A percentile compares a stretch with the other conserved stretches of the same genome.
Conservation (phyloP, 169 alveolate species). For the Plasmodium reichenowi region DNA sequence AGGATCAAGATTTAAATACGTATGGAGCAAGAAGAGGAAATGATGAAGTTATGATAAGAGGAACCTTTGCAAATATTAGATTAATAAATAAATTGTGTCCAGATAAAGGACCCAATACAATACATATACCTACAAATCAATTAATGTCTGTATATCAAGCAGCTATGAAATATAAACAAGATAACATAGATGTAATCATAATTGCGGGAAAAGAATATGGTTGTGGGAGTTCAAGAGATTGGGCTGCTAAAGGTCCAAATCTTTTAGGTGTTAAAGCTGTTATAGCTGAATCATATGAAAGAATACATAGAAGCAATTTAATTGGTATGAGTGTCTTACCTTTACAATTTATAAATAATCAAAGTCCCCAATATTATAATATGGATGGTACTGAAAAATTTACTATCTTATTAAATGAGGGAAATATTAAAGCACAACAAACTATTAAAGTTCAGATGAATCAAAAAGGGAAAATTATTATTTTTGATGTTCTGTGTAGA, state of each 20-base stretch:
- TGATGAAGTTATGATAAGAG: slow-evolving; percentile 97
- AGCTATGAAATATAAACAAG: slow-evolving; percentile 86
- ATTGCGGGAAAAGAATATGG: slow-evolving; percentile 97
- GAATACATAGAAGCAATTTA: slow-evolving; percentile 96
- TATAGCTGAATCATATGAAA: slow-evolving; percentile 95
- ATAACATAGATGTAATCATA: slow-evolving; percentile 79
- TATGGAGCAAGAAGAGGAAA: slow-evolving; percentile 98
- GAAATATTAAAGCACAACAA: slow-evolving; percentile 72
- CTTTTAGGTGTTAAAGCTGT: slow-evolving; percentile 95
- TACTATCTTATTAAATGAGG: slow-evolving; percentile 58
- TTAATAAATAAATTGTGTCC: slow-evolving; percentile 93
- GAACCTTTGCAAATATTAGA: slow-evolving; percentile 97
- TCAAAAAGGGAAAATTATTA: slow-evolving; percentile 53
- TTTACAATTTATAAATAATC: slow-evolving; percentile 92
- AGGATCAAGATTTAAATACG: slow-evolving; percentile 93
- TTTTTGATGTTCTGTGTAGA: slow-evolving; percentile 80
- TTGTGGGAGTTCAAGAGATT: slow-evolving; percentile 96
- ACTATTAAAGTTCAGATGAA: slow-evolving; percentile 45
- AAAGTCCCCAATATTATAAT: slow-evolving; percentile 92
- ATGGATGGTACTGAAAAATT: slow-evolving; percentile 88
- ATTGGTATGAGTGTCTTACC: slow-evolving; percentile 98
- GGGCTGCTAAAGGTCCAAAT: slow-evolving; percentile 99
- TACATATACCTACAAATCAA: slow-evolving; percentile 92
- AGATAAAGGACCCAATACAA: slow-evolving; percentile 94
- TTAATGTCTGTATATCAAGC: slow-evolving; percentile 94